phyloP scores from a whole-genome alignment of 2,329 filamentous ascomycete genomes.

The Dactylellina cionopaga region DNA sequence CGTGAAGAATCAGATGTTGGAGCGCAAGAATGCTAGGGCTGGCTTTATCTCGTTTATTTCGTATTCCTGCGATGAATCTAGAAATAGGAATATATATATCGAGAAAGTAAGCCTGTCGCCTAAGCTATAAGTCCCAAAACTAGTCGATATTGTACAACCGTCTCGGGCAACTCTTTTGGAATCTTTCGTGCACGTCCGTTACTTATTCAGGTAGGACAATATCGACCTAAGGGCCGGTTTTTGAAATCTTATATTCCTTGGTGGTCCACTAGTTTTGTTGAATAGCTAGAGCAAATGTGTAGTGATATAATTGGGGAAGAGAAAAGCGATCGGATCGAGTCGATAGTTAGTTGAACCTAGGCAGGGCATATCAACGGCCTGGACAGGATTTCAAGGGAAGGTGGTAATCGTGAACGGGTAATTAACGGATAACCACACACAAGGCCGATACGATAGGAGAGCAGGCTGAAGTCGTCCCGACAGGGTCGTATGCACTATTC shows the following conservation, averaged over 20 bases:
- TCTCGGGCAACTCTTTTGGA: background rate
- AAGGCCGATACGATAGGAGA: conserved; percentile 25
- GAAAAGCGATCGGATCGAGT: background rate
- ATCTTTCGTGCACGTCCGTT: conserved; percentile 21
- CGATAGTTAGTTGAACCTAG: background rate
- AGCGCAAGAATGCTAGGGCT: no score
- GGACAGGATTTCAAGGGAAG: conserved; percentile 12
- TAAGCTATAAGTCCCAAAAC: no score
- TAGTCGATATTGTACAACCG: no score
- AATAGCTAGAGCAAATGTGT: no score
- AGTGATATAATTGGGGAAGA: background rate
- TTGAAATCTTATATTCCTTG: conserved; percentile 1
- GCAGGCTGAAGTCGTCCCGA: conserved; percentile 20
- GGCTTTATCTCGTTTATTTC: no score
- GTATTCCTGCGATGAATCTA: conserved; percentile 3
- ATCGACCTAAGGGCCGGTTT: background rate
- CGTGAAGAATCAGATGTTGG: conserved; percentile 26
- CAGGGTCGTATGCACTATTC: background rate
- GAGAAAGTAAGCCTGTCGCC: no score
- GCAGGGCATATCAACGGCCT: conserved; percentile 15
- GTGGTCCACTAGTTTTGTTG: no score
- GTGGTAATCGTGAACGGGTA: conserved; percentile 33
- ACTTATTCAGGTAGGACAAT: conserved; percentile 10
- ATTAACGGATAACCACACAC: conserved; percentile 49
- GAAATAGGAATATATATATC: no score